These are phyloP conservation scores for Penicillium verrucosum DNA, from an alignment of 2,329 filamentous ascomycete species.

Conservation along the genomic window DNA sequence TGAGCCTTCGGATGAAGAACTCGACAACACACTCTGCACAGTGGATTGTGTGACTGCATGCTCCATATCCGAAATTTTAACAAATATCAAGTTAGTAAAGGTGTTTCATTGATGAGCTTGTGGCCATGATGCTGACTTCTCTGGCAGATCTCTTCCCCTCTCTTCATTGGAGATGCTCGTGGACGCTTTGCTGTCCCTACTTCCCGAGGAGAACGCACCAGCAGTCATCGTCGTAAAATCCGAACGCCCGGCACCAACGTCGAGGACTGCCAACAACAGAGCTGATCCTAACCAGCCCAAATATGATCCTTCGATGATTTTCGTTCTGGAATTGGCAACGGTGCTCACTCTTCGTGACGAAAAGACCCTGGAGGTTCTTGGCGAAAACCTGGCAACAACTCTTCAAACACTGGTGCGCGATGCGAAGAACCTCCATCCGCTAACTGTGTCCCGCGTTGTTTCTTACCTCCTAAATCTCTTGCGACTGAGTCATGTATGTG, in stretches of 20 bases:
- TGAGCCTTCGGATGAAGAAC: constrained; percentile 92
- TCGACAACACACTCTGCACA: constrained; percentile 91
- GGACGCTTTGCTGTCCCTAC: constrained; percentile 69
- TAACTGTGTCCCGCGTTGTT: constrained; percentile 77
- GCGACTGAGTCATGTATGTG: constrained; percentile 75
- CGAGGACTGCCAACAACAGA: constrained; percentile 59
- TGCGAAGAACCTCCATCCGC: constrained; percentile 71
- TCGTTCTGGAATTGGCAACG: constrained; percentile 87
- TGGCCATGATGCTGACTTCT: constrained; percentile 13
- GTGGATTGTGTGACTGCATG: constrained; percentile 93
- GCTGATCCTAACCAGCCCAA: constrained; percentile 54
- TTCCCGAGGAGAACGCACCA: constrained; percentile 81
- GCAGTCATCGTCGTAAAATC: constrained; percentile 86
- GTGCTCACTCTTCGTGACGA: constrained; percentile 73
- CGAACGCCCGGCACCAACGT: constrained; percentile 66
- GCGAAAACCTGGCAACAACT: constrained; percentile 74
- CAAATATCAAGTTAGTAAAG: constrained; percentile 69
- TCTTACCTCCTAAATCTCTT: constrained; percentile 84
- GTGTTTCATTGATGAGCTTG: constrained; percentile 1
- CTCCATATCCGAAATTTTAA: constrained; percentile 75
- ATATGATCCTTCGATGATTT: constrained; percentile 85
- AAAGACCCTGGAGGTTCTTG: constrained; percentile 67
- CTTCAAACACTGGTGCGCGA: constrained; percentile 81
- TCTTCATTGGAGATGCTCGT: constrained; percentile 62
- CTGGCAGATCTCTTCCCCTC: constrained; percentile 58